Conservation (phyloP, 2,329 filamentous ascomycete species). For the Ustilaginoidea virens region DNA sequence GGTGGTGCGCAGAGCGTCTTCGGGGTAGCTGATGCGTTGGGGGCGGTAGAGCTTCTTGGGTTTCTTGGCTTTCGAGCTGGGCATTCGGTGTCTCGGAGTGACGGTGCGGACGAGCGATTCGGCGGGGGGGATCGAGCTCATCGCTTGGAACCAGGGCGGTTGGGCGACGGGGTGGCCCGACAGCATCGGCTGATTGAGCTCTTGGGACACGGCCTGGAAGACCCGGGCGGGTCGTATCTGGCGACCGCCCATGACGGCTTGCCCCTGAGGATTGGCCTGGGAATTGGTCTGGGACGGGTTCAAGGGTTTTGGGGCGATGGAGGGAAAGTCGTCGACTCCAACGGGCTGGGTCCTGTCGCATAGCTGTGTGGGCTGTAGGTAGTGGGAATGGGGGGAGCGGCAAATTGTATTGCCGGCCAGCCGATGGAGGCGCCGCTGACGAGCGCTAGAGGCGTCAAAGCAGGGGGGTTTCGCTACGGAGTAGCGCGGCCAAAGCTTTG, state of each 20-base stretch:
- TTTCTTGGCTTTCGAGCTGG: conserved; percentile 28
- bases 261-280: background rate
- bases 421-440: background rate
- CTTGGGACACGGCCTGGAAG: conserved; percentile 27
- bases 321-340: conserved; percentile 1
- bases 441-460: too few species aligned
- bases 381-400: conserved; percentile 9
- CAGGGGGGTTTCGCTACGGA: too few species aligned
- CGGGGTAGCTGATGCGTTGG: conserved; percentile 60
- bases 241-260: conserved; percentile 22
- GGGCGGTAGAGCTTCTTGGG: conserved; percentile 70
- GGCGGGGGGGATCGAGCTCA: conserved; percentile 39
- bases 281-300: too few species aligned
- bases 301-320: too few species aligned
- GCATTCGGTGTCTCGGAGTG: conserved; percentile 28
- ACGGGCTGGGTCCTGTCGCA: conserved; percentile 2
- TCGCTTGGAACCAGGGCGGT: conserved; percentile 34
- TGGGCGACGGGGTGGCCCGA: conserved; percentile 16
- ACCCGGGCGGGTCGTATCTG: conserved; percentile 31
- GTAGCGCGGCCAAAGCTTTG: too few species aligned
- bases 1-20: conserved; percentile 63
- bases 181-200: conserved; percentile 27
- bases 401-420: conserved; percentile 9
- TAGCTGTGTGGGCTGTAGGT: background rate
- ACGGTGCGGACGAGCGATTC: conserved; percentile 41